phyloP scores from a whole-genome alignment of 192 early-diverging fungal genomes.

The Geranomyces variabilis region DNA sequence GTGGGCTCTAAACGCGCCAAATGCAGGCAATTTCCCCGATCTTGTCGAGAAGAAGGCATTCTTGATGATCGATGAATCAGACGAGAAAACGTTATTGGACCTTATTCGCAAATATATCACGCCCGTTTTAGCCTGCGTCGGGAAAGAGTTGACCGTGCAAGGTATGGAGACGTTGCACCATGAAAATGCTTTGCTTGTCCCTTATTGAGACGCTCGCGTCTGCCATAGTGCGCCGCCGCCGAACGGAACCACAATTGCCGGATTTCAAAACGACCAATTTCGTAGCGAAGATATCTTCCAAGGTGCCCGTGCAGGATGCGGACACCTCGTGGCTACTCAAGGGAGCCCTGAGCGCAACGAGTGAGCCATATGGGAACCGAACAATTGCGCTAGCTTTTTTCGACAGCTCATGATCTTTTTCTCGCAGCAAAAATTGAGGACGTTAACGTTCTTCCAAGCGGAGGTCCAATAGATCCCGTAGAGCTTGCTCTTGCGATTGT shows the following conservation, averaged over 20 bases:
- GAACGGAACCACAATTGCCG: neutral
- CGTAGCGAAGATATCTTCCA: conserved; percentile 7
- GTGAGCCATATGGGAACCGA: neutral
- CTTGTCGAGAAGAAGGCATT: conserved; percentile 4
- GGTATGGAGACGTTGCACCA: neutral
- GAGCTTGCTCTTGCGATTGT: conserved; percentile 15
- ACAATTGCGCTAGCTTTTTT: too few relatives aligned
- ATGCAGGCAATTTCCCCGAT: conserved; percentile 1
- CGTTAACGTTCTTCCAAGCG: neutral
- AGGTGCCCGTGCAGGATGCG: neutral
- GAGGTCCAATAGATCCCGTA: conserved; percentile 15
- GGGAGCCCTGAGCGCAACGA: neutral
- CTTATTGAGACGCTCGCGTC: neutral
- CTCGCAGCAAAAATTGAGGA: conserved; percentile 4
- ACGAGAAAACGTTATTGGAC: conserved; percentile 4
- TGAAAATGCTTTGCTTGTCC: neutral
- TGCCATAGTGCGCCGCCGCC: neutral
- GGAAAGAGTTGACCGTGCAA: conserved; percentile 5
- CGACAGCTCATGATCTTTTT: too few relatives aligned
- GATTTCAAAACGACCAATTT: conserved; percentile 9
- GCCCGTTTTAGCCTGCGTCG: conserved; percentile 7
- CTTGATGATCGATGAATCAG: conserved; percentile 9
- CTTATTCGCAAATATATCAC: conserved; percentile 17
- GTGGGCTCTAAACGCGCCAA: too few relatives aligned
- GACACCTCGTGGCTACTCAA: neutral